Evolutionary conservation across 331 rosid genomes (phyloP).

Genomic region (Saraca asoca): DNA sequence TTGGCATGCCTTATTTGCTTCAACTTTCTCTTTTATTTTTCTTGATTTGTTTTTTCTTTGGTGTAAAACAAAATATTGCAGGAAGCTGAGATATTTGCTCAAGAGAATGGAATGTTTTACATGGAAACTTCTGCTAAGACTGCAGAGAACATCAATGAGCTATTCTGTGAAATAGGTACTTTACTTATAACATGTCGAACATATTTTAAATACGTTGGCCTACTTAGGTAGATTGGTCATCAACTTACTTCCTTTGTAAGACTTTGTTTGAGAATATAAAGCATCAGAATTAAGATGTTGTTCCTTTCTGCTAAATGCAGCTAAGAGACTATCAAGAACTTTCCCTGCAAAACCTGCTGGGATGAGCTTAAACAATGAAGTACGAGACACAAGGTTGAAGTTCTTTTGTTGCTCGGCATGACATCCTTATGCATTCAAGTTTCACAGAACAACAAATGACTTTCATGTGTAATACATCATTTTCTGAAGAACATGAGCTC

Average conservation of each 20-base stretch:
- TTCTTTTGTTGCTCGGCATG: constrained; percentile 63
- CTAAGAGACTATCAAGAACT: constrained; percentile 67
- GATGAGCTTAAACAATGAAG: constrained; percentile 47
- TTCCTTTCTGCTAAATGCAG: constrained; percentile 45
- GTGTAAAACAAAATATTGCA: constrained; percentile 23
- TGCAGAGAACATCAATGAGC: constrained; percentile 70
- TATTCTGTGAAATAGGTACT: constrained; percentile 77
- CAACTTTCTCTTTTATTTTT: no score
- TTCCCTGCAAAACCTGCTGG: constrained; percentile 51
- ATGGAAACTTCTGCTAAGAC: constrained; percentile 84
- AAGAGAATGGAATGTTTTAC: constrained; percentile 81
- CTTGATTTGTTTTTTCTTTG: no score
- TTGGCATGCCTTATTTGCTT: no score
- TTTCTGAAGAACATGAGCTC: constrained; percentile 11
- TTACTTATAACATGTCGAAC: not conserved
- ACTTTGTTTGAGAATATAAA: not conserved
- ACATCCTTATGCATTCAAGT: constrained; percentile 24
- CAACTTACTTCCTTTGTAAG: not conserved
- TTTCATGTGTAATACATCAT: constrained; percentile 23
- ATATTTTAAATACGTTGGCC: not conserved
- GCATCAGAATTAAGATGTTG: not conserved
- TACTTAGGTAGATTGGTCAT: not conserved
- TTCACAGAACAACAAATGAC: constrained; percentile 14
- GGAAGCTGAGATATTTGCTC: constrained; percentile 80
- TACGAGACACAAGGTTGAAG: constrained; percentile 47